phyloP scores from a whole-genome alignment of 2,329 filamentous ascomycete species.

The Claviceps pusilla region DNA sequence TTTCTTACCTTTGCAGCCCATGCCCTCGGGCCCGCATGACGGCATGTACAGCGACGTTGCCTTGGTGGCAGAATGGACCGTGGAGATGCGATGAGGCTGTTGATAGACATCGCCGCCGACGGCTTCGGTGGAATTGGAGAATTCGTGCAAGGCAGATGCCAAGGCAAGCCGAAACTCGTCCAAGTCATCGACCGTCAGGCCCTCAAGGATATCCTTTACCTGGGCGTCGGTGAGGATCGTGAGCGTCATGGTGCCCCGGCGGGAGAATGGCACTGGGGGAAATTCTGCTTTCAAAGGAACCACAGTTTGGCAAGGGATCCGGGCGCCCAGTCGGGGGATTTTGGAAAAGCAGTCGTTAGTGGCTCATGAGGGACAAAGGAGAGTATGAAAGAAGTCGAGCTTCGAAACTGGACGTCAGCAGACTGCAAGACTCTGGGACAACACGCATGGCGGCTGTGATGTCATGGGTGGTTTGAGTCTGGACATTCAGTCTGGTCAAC shows the following conservation, averaged over 20 bases:
- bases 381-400: background rate
- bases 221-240: constrained; percentile 43
- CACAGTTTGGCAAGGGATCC: background rate
- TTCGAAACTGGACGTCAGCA: no score
- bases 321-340: background rate
- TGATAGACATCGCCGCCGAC: constrained; percentile 31
- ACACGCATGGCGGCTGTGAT: background rate
- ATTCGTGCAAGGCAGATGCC: constrained; percentile 41
- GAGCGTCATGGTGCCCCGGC: constrained; percentile 32
- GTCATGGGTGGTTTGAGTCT: background rate
- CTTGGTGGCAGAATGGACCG: constrained; percentile 32
- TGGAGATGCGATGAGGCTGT: constrained; percentile 38
- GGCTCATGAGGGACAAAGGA: background rate
- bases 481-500: no score
- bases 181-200: constrained; percentile 36
- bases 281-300: no score
- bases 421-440: no score
- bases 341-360: background rate
- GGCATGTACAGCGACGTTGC: constrained; percentile 62
- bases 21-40: constrained; percentile 45
- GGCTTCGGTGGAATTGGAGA: constrained; percentile 39
- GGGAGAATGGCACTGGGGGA: no score
- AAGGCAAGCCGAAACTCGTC: constrained; percentile 35
- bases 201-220: constrained; percentile 38
- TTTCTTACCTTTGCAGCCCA: constrained; percentile 49